Evolutionary conservation across 495 filamentous ascomycete species (phyloP).

Genomic region (Massariosphaeria phaeospora): DNA sequence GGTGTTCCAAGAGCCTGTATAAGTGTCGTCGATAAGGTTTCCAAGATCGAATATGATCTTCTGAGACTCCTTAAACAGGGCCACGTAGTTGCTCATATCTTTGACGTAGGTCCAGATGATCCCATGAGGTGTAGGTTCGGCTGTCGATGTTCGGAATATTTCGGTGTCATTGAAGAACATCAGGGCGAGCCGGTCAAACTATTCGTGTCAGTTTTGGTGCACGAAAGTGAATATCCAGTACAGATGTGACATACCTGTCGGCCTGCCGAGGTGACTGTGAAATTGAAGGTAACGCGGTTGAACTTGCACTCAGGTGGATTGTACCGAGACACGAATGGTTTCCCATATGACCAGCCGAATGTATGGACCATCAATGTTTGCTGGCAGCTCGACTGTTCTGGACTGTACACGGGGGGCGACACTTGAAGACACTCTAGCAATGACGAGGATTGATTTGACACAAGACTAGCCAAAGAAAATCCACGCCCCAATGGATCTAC

Average conservation of each 20-base stretch:
- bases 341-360: constrained; percentile 73
- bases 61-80: constrained; percentile 61
- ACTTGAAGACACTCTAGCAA: constrained; percentile 37
- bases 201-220: too few species aligned
- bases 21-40: constrained; percentile 67
- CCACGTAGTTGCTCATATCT: constrained; percentile 71
- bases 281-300: constrained; percentile 74
- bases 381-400: constrained; percentile 24
- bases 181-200: constrained; percentile 69
- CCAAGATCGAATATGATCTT: constrained; percentile 81
- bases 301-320: constrained; percentile 66
- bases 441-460: constrained; percentile 15
- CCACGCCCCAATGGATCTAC: constrained; percentile 4
- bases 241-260: too few species aligned
- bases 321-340: constrained; percentile 69
- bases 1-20: constrained; percentile 77
- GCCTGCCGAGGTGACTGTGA: constrained; percentile 71
- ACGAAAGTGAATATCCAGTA: too few species aligned
- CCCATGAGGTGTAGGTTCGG: constrained; percentile 67
- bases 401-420: constrained; percentile 36
- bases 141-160: constrained; percentile 81
- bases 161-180: constrained; percentile 80
- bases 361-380: constrained; percentile 61
- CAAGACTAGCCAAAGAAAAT: constrained; percentile 17
- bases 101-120: constrained; percentile 76